These are phyloP conservation scores for Aureobasidium sp. DNA, from an alignment of 2,329 filamentous ascomycete species.

Conservation along the genomic window DNA sequence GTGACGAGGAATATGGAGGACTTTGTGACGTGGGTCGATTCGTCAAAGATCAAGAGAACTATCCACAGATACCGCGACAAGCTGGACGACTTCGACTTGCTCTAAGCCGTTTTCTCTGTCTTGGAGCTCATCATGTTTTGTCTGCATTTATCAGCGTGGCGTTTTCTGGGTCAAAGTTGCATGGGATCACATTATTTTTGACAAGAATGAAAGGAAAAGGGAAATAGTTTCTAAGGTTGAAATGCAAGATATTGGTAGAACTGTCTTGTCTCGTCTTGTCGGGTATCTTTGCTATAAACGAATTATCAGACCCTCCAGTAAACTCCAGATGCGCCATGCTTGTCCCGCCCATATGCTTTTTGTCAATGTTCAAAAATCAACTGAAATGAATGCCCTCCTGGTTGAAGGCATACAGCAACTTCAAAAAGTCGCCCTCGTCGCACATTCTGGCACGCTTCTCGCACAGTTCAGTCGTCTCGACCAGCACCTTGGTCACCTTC, in stretches of 20 bases:
- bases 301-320: background rate
- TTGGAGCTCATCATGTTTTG: background rate
- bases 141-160: conserved; percentile 13
- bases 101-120: conserved; percentile 39
- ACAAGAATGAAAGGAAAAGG: background rate
- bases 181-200: background rate
- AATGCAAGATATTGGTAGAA: conserved; percentile 1
- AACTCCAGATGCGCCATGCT: conserved; percentile 4
- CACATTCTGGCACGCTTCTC: conserved; percentile 80
- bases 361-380: conserved; percentile 29
- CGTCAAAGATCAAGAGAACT: conserved; percentile 93
- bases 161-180: conserved; percentile 1
- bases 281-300: conserved; percentile 12
- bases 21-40: conserved; percentile 92
- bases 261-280: conserved; percentile 11
- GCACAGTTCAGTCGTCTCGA: conserved; percentile 69
- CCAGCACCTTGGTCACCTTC: conserved; percentile 80
- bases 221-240: background rate
- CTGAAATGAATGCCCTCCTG: conserved; percentile 89
- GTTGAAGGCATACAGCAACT: conserved; percentile 76
- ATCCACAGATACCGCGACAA: conserved; percentile 94
- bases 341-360: conserved; percentile 4
- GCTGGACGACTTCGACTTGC: conserved; percentile 88
- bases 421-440: conserved; percentile 87
- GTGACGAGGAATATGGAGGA: conserved; percentile 89